A percentile compares a stretch with the other conserved stretches of the same genome.
phyloP scores from a whole-genome alignment of 2,329 filamentous ascomycete genomes.

The Fusarium haematococcum region DNA sequence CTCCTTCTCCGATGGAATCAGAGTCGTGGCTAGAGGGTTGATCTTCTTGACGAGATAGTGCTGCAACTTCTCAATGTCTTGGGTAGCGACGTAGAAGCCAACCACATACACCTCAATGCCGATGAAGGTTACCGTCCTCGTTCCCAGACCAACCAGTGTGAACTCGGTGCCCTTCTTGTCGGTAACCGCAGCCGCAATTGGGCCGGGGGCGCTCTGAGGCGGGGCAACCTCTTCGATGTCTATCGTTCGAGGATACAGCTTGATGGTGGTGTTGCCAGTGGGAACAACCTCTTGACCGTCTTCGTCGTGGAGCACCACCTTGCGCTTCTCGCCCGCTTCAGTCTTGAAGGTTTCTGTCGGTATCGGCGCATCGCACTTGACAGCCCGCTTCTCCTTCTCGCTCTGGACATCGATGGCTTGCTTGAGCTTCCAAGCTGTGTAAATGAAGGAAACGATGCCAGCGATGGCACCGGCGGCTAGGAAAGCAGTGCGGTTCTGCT shows the following conservation, averaged over 20 bases:
- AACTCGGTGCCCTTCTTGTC: slow-evolving; percentile 73
- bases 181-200: slow-evolving; percentile 53
- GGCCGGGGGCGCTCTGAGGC: slow-evolving; percentile 43
- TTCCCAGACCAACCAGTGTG: slow-evolving; percentile 87
- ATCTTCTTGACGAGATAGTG: slow-evolving; percentile 79
- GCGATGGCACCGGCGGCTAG: slow-evolving; percentile 63
- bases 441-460: slow-evolving; percentile 62
- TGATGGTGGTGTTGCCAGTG: slow-evolving; percentile 84
- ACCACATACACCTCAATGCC: slow-evolving; percentile 94
- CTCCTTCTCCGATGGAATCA: slow-evolving; percentile 86
- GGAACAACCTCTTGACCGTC: slow-evolving; percentile 80
- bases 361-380: slow-evolving; percentile 54
- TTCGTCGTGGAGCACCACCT: slow-evolving; percentile 73
- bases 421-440: slow-evolving; percentile 65
- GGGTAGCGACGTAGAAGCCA: slow-evolving; percentile 88
- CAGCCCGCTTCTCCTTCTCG: slow-evolving; percentile 55
- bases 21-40: slow-evolving; percentile 81
- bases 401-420: slow-evolving; percentile 50
- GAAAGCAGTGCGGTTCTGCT: slow-evolving; percentile 63
- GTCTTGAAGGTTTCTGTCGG: slow-evolving; percentile 61
- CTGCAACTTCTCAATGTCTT: slow-evolving; percentile 86
- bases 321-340: slow-evolving; percentile 63
- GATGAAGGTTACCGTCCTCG: slow-evolving; percentile 90
- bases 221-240: slow-evolving; percentile 62
- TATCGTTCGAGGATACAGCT: slow-evolving; percentile 81